phyloP scores from a whole-genome alignment of 1,284 basidiomycete species.

The Ceratobasidium sp. region DNA sequence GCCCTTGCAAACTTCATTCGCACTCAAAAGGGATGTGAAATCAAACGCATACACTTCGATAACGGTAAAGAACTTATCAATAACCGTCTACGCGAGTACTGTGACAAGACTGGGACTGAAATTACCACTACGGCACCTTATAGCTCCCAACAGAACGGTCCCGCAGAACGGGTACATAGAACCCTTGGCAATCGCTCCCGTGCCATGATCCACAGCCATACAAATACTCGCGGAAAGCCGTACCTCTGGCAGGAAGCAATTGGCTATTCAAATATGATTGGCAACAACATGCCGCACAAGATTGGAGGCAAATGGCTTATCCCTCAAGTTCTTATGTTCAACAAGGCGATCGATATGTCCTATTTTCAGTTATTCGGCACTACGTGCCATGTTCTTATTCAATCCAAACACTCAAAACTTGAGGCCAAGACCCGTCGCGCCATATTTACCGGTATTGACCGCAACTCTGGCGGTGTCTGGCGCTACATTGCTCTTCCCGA shows the following conservation, averaged over 20 bases:
- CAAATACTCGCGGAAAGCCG: constrained; percentile 2
- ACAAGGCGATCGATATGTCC: constrained; percentile 15
- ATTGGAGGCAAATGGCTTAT: background rate
- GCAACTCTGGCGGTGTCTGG: constrained; percentile 26
- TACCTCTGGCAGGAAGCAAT: constrained; percentile 40
- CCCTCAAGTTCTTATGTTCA: constrained; percentile 20
- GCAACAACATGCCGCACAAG: constrained; percentile 15
- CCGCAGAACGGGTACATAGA: constrained; percentile 54
- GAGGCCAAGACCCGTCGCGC: constrained; percentile 6
- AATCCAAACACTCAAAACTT: constrained; percentile 10
- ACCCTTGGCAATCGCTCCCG: constrained; percentile 38
- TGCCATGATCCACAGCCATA: constrained; percentile 22
- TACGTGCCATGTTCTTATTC: constrained; percentile 26
- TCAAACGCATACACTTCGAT: constrained; percentile 35
- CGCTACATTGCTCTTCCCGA: constrained; percentile 15
- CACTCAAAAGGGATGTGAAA: constrained; percentile 16
- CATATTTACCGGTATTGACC: constrained; percentile 25
- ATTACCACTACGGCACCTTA: constrained; percentile 50
- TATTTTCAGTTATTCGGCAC: constrained; percentile 35
- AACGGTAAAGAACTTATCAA: constrained; percentile 28
- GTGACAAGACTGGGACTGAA: constrained; percentile 11
- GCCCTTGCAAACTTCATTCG: constrained; percentile 8
- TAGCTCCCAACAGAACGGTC: constrained; percentile 54
- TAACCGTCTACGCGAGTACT: background rate
- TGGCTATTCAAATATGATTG: background rate